Conservation (phyloP, 2,329 filamentous ascomycete genomes). For the Dryadomyces quercus-mongolicae region DNA sequence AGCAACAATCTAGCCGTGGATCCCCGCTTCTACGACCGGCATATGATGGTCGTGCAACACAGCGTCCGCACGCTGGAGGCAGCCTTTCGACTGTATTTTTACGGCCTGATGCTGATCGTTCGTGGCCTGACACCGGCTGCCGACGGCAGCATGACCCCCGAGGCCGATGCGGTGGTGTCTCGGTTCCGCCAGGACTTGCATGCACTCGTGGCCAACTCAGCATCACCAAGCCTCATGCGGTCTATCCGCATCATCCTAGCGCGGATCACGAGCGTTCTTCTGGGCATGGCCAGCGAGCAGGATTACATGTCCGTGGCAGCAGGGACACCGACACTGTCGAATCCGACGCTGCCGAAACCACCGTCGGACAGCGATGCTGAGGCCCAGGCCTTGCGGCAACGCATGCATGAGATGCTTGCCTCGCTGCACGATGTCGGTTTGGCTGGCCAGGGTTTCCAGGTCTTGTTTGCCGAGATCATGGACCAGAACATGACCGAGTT, state of each 20-base stretch:
- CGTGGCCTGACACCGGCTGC: slow-evolving; percentile 28
- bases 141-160: neutral
- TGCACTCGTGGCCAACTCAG: slow-evolving; percentile 52
- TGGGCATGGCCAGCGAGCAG: slow-evolving; percentile 21
- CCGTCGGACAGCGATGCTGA: slow-evolving; percentile 15
- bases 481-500: slow-evolving; percentile 52
- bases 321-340: slow-evolving; percentile 5
- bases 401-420: slow-evolving; percentile 43
- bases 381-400: slow-evolving; percentile 27
- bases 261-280: slow-evolving; percentile 36
- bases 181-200: slow-evolving; percentile 49
- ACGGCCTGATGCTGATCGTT: slow-evolving; percentile 39
- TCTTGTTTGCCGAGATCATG: slow-evolving; percentile 61
- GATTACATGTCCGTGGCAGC: neutral
- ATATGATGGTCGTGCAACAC: slow-evolving; percentile 32
- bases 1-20: neutral
- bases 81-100: slow-evolving; percentile 44
- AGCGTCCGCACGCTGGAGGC: slow-evolving; percentile 47
- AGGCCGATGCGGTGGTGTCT: slow-evolving; percentile 21
- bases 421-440: slow-evolving; percentile 54
- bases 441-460: slow-evolving; percentile 56
- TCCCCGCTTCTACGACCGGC: slow-evolving; percentile 21
- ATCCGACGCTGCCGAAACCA: slow-evolving; percentile 11
- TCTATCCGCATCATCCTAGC: slow-evolving; percentile 43
- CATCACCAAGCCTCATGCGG: slow-evolving; percentile 37